phyloP scores from a whole-genome alignment of 306 rosid genomes.

The Comarum palustre region DNA sequence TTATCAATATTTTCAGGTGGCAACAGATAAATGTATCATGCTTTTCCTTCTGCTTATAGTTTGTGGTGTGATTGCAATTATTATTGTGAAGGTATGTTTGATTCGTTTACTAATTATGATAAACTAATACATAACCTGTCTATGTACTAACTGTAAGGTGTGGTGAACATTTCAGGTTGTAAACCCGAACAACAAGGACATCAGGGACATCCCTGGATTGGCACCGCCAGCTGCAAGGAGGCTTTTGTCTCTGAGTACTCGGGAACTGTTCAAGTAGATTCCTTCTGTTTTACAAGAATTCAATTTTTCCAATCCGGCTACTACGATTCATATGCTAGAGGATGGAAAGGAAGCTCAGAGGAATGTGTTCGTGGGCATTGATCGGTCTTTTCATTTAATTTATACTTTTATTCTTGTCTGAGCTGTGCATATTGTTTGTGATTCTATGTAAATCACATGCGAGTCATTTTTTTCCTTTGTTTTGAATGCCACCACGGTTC shows the following conservation, averaged over 20 bases:
- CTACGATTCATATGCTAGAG: constrained; percentile 23
- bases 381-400: constrained; percentile 25
- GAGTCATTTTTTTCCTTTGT: constrained; percentile 37
- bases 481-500: constrained; percentile 38
- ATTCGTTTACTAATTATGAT: constrained; percentile 15
- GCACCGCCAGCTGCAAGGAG: constrained; percentile 97
- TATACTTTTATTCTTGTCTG: constrained; percentile 41
- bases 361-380: constrained; percentile 34
- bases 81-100: constrained; percentile 81
- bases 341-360: constrained; percentile 32
- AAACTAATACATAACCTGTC: not conserved
- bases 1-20: constrained; percentile 54
- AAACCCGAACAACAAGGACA: constrained; percentile 75
- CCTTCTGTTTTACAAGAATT: constrained; percentile 19
- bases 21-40: constrained; percentile 99
- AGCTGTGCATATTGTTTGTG: constrained; percentile 64
- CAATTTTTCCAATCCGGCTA: constrained; percentile 29
- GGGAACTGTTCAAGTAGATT: constrained; percentile 38
- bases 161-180: constrained; percentile 59
- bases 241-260: constrained; percentile 67
- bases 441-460: constrained; percentile 52
- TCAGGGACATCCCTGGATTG: constrained; percentile 85
- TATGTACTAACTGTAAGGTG: not conserved
- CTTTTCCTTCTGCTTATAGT: constrained; percentile 81
- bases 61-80: constrained; percentile 89